Evolutionary conservation across 352 stramenopile species (phyloP).

Genomic region (Globisporangium okanoganense): DNA sequence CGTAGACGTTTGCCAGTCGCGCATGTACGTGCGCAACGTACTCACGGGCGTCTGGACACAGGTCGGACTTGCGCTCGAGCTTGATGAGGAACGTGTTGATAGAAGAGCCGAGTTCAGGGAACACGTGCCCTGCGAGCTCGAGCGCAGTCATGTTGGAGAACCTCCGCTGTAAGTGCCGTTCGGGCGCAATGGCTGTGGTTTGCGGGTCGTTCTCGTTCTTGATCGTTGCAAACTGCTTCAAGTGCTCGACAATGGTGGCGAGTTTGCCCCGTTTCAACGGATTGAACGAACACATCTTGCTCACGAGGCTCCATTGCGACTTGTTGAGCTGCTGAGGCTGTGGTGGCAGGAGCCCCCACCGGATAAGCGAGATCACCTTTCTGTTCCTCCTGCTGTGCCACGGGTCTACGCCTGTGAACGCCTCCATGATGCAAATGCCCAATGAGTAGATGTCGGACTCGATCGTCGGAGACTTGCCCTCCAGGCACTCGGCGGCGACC

Average conservation of each 20-base stretch:
- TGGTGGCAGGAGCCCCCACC: background rate
- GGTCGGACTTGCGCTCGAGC: background rate
- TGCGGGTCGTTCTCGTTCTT: background rate
- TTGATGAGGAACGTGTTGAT: conserved; percentile 2
- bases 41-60: conserved; percentile 1
- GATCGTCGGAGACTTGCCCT: background rate
- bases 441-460: conserved; percentile 6
- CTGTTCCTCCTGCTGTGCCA: background rate
- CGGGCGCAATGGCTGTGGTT: background rate
- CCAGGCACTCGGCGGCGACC: conserved; percentile 5
- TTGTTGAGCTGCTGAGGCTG: background rate
- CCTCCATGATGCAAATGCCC: conserved; percentile 9
- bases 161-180: background rate
- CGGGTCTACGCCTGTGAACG: background rate
- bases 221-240: background rate
- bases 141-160: background rate
- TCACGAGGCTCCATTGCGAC: background rate
- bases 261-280: background rate
- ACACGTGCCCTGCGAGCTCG: background rate
- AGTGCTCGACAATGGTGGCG: background rate
- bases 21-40: background rate
- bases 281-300: conserved; percentile 1
- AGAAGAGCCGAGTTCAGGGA: conserved; percentile 4
- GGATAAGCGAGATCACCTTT: background rate
- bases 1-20: background rate